Evolutionary conservation across 2,329 filamentous ascomycete genomes (phyloP), one percentile per base, ranked within the genome.

Genomic region (Dactylellina haptotyla): DNA sequence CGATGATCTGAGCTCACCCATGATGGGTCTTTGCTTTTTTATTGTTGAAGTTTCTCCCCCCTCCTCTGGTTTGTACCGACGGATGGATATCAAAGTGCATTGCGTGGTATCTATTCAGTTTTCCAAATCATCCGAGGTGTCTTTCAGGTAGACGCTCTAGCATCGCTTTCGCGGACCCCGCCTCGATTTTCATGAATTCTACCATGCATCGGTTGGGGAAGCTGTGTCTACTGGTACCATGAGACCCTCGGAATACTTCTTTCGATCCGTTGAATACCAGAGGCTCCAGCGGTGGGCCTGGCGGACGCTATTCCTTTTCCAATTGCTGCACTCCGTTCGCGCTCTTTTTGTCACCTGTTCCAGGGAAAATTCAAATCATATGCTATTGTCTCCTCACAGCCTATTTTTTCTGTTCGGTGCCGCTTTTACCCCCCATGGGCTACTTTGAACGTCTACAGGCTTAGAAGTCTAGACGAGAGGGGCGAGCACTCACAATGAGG

Each of bases 281-380:
- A n/a, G 37, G 12, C 4, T 10, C 37, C 37, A n/a, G 3, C 12
- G 14, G 12, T 16, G 37, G 37, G 14, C 37, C 18, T n/a, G 37
- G 12, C 18, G 4, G 37, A 50, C 4, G 20, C 25, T 50, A 23
- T 46, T 46, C n/a, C 43, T 50, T n/a, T 28, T 30, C 18, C 12
- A 25, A 8, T 51, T 28, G 9, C 10, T 10, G 16, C 41, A 4
- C 16, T 37, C 16, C 26, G 12, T n/a, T 10, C 14, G n/a, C 26
- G 2, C n/a, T 32, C 26, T 16, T 37, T 54, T 39, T 54, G 30
- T 54, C 50, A 54, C 18, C 50, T 54, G 30, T n/a, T 26, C n/a
- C 30, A 9, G n/a, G 30, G 50, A 25, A 37, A 54, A 51, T 16
- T 32, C 48, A 51, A 32, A 51, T 51, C 10, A 51, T 51, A 12